Conservation (phyloP, 2,329 filamentous ascomycete species). For the Claviceps capensis region DNA sequence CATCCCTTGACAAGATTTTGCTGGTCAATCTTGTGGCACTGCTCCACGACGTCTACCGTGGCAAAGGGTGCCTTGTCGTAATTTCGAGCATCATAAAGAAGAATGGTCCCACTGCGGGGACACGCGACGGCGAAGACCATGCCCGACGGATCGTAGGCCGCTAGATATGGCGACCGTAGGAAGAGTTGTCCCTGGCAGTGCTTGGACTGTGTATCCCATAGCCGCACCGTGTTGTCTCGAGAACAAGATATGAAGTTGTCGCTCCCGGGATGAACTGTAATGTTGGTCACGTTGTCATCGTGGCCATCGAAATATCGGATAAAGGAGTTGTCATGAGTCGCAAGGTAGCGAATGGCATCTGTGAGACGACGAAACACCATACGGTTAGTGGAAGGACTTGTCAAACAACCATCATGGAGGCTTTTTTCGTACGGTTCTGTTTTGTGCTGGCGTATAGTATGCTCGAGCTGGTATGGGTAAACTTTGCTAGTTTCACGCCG, state of each 20-base stretch:
- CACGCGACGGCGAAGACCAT: constrained; percentile 84
- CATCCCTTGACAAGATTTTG: constrained; percentile 56
- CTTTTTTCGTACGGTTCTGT: constrained; percentile 52
- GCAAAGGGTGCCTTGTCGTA: constrained; percentile 86
- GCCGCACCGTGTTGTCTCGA: constrained; percentile 75
- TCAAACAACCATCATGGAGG: neutral
- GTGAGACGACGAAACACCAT: neutral
- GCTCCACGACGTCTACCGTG: constrained; percentile 64
- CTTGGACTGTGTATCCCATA: constrained; percentile 79
- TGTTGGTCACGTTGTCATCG: constrained; percentile 66
- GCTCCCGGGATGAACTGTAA: constrained; percentile 70
- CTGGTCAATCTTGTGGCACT: constrained; percentile 31
- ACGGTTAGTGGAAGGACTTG: constrained; percentile 2
- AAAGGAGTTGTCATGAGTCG: constrained; percentile 89
- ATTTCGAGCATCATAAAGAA: constrained; percentile 88
- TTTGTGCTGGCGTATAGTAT: constrained; percentile 96
- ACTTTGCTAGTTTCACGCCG: constrained; percentile 83
- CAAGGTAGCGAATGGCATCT: constrained; percentile 78
- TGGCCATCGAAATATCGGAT: constrained; percentile 94
- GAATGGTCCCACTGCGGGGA: constrained; percentile 60
- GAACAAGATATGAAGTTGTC: constrained; percentile 90
- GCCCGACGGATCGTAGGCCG: constrained; percentile 84
- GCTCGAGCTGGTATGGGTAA: constrained; percentile 81
- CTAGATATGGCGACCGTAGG: constrained; percentile 66
- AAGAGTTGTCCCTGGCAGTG: constrained; percentile 70